Evolutionary conservation across 495 filamentous ascomycete species (phyloP).

Genomic region (Paragyromitra xinjiangensis): DNA sequence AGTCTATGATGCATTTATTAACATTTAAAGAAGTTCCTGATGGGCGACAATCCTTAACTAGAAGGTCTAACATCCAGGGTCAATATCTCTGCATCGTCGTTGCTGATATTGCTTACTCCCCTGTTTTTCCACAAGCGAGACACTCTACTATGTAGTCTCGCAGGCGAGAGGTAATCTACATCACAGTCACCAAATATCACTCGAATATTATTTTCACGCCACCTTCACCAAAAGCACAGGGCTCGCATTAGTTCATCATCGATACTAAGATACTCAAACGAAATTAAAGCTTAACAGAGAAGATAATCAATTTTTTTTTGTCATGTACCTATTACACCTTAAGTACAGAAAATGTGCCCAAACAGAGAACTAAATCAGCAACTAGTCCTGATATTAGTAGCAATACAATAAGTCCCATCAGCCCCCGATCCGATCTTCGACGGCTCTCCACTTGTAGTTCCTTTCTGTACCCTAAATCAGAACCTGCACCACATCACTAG

Average conservation of each 20-base stretch:
- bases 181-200: no score
- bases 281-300: neutral
- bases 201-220: neutral
- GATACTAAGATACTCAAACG: neutral
- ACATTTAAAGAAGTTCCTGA: no score
- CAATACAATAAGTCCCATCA: slow-evolving; percentile 47
- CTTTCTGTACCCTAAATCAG: slow-evolving; percentile 33
- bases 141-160: no score
- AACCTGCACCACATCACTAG: slow-evolving; percentile 16
- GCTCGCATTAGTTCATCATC: no score
- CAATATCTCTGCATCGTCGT: no score
- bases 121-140: no score
- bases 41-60: no score
- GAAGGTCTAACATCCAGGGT: no score
- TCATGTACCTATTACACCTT: neutral
- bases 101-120: no score
- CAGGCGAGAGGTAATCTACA: no score
- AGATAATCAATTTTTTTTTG: neutral
- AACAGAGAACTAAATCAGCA: slow-evolving; percentile 19
- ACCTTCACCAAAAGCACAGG: no score
- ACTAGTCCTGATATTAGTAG: slow-evolving; percentile 23
- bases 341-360: neutral
- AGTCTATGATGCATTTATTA: no score
- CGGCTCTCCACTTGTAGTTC: slow-evolving; percentile 56
- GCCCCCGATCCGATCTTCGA: slow-evolving; percentile 53